Evolutionary conservation across 257 asterid species (phyloP), one percentile per base, ranked within the genome.

Genomic region (Nicotiana paniculata): DNA sequence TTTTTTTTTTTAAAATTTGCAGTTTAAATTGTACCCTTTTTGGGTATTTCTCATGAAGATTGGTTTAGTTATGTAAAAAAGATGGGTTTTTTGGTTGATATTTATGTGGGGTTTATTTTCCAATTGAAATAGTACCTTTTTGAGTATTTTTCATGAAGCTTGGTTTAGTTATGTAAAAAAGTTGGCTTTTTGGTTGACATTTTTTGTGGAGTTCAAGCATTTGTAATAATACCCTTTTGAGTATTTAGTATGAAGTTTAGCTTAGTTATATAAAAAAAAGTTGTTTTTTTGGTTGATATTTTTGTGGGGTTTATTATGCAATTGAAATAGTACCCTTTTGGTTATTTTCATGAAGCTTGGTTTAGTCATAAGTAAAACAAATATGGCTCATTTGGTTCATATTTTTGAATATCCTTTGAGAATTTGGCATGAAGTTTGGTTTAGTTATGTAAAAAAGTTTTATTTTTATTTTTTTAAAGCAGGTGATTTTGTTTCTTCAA

Each of bases 401-500:
- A 11, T 48, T 28, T 76, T 85, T 81, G 76, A 43, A 43, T 9
- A 43, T 11, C 3, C 51, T 43, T 9, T 43, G 51, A 43, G 51
- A 2, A 43, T 43, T 43, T 43, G 10, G 51, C 10, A 24, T 78
- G 63, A 61, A 46, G 63, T 9, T 75, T 86, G 72, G 51, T 81
- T 64, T 68, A 69, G 57, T 80, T 79, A 55, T 77, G 30, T 39
- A 35, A 57, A 59, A 68, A 53, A 4, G 4, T 53, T 12, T 1
- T 13, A 12, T 53, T 53, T 3, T 53, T 12, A 2, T 32, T 32
- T 32, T 32, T 82, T 85, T 67, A 82, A 89, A 91, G 88, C 97
- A 90, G 95, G 98, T 81, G 89, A 89, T 54, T 85, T 85, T 91
- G 89, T 86, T 88, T 90, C 93, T 88, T 89, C 92, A 33, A 39